Evolutionary conservation across 305 asterid species (phyloP), one percentile per base, ranked within the genome.

Genomic region (Plantago coronopus): DNA sequence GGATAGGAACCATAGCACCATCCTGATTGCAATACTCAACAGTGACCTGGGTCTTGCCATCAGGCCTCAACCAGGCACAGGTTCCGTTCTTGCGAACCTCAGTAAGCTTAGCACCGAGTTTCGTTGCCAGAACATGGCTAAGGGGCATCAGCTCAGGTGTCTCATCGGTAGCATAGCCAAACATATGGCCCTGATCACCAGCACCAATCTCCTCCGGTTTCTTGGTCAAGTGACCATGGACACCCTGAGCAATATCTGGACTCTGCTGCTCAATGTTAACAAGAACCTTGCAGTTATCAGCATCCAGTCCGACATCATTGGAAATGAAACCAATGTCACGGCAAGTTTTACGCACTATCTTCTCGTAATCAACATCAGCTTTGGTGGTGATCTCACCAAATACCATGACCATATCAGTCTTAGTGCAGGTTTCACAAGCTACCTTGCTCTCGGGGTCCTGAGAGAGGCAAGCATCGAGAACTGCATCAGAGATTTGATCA

Each of bases 401-500:
- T 51, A 78, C 81, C 88, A 81, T 81, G 43, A 82, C 85, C 85
- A 82, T 69, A 68, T 79, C 79, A 18, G 88, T 79, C 66, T 82
- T 82, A 27, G 88, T 82, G 81, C 85, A 74, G 22, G 88, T 82
- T 61, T 82, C 88, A 11, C 85, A 82, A 17, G 88, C 88, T 1
- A 82, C 85, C 77, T 82, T 82, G 84, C 88, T 82, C 20, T 82
- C 83, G 0, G 88, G 76, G 66, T 82, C 88, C 62, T 79, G 83
- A n/a, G 81, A 83, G 18, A 82, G 76, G 70, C 85, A 82, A 17
- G 88, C 88, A 31, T 82, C 88, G 0, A 82, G 85, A 64, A 82
- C 82, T 4, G 85, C 85, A 64, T 82, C 88, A 0, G 88, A 82
- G 54, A 82, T 66, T 74, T 82, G 88, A 69, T 79, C 88, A 21